phyloP scores from a whole-genome alignment of 495 filamentous ascomycete genomes.

The Penicillium longicatenatum region DNA sequence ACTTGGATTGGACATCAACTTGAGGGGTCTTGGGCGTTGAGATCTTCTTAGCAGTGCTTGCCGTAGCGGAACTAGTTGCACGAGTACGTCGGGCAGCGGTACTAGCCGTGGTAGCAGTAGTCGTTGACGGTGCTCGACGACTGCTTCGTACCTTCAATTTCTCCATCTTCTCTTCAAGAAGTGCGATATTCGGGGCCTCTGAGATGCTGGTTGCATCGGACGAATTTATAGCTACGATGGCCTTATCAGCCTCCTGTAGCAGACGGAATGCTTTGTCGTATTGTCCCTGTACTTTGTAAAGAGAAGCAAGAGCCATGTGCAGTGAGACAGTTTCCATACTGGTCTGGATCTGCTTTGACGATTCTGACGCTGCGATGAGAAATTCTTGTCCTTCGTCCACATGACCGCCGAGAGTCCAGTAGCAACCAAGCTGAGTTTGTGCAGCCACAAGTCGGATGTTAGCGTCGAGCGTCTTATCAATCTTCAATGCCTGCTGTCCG shows the following conservation, averaged over 20 bases:
- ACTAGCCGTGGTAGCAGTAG: slow-evolving; percentile 20
- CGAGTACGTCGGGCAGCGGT: slow-evolving; percentile 33
- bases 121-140: slow-evolving; percentile 24
- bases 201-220: slow-evolving; percentile 23
- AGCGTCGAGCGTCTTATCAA: slow-evolving; percentile 69
- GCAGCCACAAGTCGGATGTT: slow-evolving; percentile 54
- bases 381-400: slow-evolving; percentile 61
- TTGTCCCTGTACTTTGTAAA: slow-evolving; percentile 40
- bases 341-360: slow-evolving; percentile 40
- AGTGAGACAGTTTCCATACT: slow-evolving; percentile 50
- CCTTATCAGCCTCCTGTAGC: slow-evolving; percentile 46
- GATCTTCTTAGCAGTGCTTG: slow-evolving; percentile 33
- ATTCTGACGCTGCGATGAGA: slow-evolving; percentile 51
- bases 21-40: slow-evolving; percentile 27
- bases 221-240: slow-evolving; percentile 30
- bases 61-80: slow-evolving; percentile 31
- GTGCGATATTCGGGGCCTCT: slow-evolving; percentile 22
- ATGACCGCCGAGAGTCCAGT: slow-evolving; percentile 65
- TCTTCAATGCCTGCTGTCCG: slow-evolving; percentile 77
- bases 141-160: slow-evolving; percentile 38
- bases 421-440: slow-evolving; percentile 62
- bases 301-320: slow-evolving; percentile 47
- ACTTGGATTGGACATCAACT: slow-evolving; percentile 52
- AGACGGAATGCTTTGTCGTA: slow-evolving; percentile 52
- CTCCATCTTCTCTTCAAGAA: slow-evolving; percentile 44